phyloP scores from a whole-genome alignment of 2,329 filamentous ascomycete species.

The Coniochaeta sp. region DNA sequence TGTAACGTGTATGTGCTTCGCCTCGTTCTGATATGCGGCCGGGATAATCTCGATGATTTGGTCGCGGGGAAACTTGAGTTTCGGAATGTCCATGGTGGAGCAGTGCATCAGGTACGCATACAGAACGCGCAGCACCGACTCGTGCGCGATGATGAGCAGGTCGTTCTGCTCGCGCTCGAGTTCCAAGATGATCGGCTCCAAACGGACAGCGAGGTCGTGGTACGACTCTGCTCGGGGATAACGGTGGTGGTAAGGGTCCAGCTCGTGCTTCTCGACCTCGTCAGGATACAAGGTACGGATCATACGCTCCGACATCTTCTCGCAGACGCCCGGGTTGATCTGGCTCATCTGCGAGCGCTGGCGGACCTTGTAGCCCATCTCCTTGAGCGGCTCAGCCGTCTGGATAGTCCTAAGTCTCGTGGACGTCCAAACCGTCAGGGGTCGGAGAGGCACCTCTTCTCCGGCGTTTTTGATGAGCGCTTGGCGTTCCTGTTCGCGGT shows the following conservation, averaged over 20 bases:
- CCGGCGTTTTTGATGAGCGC: conserved; percentile 62
- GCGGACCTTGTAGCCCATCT: conserved; percentile 74
- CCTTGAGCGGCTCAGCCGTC: conserved; percentile 74
- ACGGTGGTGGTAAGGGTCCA: conserved; percentile 93
- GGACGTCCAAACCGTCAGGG: conserved; percentile 89
- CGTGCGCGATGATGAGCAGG: conserved; percentile 95
- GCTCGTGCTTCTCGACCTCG: conserved; percentile 85
- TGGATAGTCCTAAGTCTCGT: conserved; percentile 85
- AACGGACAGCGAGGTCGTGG: conserved; percentile 93
- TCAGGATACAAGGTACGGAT: conserved; percentile 81
- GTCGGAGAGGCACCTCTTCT: conserved; percentile 61
- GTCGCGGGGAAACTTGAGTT: conserved; percentile 86
- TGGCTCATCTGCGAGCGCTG: conserved; percentile 96
- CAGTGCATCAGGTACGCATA: conserved; percentile 99
- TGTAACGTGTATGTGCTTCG: conserved; percentile 82
- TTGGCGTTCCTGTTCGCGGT: conserved; percentile 74
- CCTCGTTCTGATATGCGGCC: conserved; percentile 93
- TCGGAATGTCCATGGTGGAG: conserved; percentile 88
- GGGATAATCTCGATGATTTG: conserved; percentile 99
- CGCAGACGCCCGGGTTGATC: conserved; percentile 91
- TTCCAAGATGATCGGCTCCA: conserved; percentile 96
- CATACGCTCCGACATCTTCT: conserved; percentile 78
- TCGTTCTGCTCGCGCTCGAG: conserved; percentile 95
- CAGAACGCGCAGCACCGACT: conserved; percentile 91
- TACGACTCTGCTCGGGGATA: conserved; percentile 98